Conservation (phyloP, 1,284 basidiomycete genomes). For the Anthracocystis walkeri region DNA sequence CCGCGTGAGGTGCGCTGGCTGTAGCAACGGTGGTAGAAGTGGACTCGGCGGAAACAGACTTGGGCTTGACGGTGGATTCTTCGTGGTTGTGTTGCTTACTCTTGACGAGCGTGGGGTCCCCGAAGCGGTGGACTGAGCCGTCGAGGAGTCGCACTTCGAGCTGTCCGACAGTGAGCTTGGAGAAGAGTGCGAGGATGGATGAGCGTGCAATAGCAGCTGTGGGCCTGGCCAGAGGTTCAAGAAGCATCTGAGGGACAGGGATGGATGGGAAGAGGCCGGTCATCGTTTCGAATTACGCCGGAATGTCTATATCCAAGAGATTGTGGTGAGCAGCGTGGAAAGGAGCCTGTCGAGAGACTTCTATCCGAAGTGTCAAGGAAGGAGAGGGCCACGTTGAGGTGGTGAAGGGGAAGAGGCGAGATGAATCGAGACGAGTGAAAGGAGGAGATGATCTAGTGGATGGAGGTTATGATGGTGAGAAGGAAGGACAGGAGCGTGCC, state of each 20-base stretch:
- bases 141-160: slow-evolving; percentile 41
- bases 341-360: too few species aligned
- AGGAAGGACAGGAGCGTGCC: background rate
- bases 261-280: slow-evolving; percentile 45
- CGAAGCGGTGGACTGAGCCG: slow-evolving; percentile 33
- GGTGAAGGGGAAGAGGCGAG: slow-evolving; percentile 20
- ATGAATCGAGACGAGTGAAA: slow-evolving; percentile 15
- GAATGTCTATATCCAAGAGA: background rate
- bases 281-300: slow-evolving; percentile 14
- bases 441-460: slow-evolving; percentile 3
- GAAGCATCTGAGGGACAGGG: slow-evolving; percentile 34
- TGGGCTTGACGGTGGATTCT: background rate
- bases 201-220: slow-evolving; percentile 43
- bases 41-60: slow-evolving; percentile 1
- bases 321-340: too few species aligned
- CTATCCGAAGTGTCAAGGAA: background rate
- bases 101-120: slow-evolving; percentile 51
- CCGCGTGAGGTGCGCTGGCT: slow-evolving; percentile 70
- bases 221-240: slow-evolving; percentile 30
- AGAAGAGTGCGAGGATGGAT: slow-evolving; percentile 44
- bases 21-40: slow-evolving; percentile 1
- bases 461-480: background rate
- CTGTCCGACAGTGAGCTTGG: slow-evolving; percentile 48
- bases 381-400: slow-evolving; percentile 34
- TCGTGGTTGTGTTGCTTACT: slow-evolving; percentile 45